Evolutionary conservation across 2,329 filamentous ascomycete species (phyloP).

Genomic region (Tolypocladium ovalisporum): DNA sequence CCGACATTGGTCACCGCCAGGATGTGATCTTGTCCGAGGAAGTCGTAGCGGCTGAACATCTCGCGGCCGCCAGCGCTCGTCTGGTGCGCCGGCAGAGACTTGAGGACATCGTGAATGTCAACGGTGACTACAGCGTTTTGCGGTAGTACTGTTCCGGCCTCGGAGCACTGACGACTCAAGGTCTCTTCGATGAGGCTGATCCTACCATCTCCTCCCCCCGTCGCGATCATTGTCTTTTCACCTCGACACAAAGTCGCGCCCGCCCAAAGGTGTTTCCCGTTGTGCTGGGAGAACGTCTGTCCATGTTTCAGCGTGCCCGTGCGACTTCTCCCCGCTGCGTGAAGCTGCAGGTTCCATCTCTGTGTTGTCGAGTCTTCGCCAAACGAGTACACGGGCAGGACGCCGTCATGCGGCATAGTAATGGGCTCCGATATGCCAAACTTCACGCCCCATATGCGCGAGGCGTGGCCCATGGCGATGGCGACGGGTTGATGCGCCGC

Average conservation of each 20-base stretch:
- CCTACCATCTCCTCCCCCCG: slow-evolving; percentile 78
- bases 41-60: slow-evolving; percentile 52
- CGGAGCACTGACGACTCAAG: not conserved
- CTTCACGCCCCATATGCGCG: slow-evolving; percentile 78
- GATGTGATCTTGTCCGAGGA: slow-evolving; percentile 40
- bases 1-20: slow-evolving; percentile 52
- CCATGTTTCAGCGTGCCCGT: slow-evolving; percentile 34
- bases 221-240: slow-evolving; percentile 40
- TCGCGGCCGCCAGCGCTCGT: slow-evolving; percentile 16
- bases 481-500: slow-evolving; percentile 41
- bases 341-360: slow-evolving; percentile 52
- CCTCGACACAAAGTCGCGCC: slow-evolving; percentile 31
- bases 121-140: slow-evolving; percentile 10
- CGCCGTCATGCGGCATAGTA: slow-evolving; percentile 9
- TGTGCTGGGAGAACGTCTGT: slow-evolving; percentile 53
- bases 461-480: slow-evolving; percentile 73
- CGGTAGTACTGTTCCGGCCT: not conserved
- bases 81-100: slow-evolving; percentile 5
- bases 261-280: slow-evolving; percentile 88
- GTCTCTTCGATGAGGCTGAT: slow-evolving; percentile 36
- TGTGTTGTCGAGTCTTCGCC: slow-evolving; percentile 77
- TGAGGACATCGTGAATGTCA: slow-evolving; percentile 21
- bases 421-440: slow-evolving; percentile 36
- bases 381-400: slow-evolving; percentile 52
- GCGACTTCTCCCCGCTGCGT: slow-evolving; percentile 2